phyloP scores from a whole-genome alignment of 73 alveolate species.

The Paramecium tetraurelia region DNA sequence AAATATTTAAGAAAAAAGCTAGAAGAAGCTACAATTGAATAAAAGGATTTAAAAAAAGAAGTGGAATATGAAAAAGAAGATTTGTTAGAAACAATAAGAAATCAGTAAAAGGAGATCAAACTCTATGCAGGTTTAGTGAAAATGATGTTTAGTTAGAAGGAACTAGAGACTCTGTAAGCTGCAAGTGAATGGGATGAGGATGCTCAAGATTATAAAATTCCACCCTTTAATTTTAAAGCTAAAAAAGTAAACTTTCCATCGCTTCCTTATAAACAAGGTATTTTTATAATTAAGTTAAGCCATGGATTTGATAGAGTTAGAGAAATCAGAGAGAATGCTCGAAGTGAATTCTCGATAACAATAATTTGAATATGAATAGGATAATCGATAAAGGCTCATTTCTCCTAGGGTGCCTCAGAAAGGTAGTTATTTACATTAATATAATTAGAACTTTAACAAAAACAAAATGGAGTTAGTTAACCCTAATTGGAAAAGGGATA shows the following conservation, averaged over 20 bases:
- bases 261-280: constrained; percentile 50
- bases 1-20: constrained; percentile 25
- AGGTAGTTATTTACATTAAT: neutral
- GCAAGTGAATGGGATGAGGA: constrained; percentile 61
- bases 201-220: constrained; percentile 54
- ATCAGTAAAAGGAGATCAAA: constrained; percentile 49
- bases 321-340: neutral
- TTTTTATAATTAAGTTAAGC: neutral
- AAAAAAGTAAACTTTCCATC: constrained; percentile 54
- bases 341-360: neutral
- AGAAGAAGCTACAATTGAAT: constrained; percentile 48
- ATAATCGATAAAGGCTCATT: neutral
- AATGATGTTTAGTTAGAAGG: constrained; percentile 54
- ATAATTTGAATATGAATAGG: neutral
- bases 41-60: constrained; percentile 50
- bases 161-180: constrained; percentile 36
- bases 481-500: neutral
- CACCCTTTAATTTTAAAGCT: constrained; percentile 53
- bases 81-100: constrained; percentile 55
- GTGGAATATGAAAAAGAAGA: constrained; percentile 63
- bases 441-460: neutral
- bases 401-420: neutral
- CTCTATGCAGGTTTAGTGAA: neutral
- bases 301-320: neutral
- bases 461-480: neutral